Evolutionary conservation across 371 early-diverging fungal species (phyloP).

Genomic region (Mortierella sp.): DNA sequence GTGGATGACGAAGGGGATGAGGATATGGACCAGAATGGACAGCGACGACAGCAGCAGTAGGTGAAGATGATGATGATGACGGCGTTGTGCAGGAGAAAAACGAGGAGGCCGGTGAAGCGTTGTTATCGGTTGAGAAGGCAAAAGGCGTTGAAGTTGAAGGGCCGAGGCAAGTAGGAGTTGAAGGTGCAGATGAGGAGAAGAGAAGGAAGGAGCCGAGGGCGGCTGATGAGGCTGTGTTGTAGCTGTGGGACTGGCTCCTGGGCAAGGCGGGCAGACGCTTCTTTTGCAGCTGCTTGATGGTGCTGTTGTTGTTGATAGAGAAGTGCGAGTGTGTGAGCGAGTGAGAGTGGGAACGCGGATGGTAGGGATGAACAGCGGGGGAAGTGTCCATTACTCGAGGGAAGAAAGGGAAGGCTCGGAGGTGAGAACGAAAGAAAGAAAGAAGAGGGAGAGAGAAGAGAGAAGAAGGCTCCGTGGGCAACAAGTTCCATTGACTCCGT

Average conservation of each 20-base stretch:
- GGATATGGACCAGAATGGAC: conserved; percentile 4
- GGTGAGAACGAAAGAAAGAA: neutral
- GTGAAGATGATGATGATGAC: neutral
- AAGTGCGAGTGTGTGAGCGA: neutral
- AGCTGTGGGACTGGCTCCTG: neutral
- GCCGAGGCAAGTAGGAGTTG: neutral
- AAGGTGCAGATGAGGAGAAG: neutral
- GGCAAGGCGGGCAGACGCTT: neutral
- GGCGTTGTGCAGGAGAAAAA: neutral
- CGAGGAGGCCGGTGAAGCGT: neutral
- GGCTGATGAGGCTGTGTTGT: neutral
- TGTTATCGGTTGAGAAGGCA: neutral
- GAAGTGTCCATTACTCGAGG: neutral
- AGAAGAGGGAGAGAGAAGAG: neutral
- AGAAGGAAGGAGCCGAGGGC: neutral
- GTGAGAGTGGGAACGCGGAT: neutral
- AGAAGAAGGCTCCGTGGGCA: neutral
- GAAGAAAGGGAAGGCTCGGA: neutral
- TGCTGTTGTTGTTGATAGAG: neutral
- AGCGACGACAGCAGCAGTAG: neutral
- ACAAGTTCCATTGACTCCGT: too few species aligned
- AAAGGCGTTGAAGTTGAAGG: neutral
- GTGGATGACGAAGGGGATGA: conserved; percentile 6
- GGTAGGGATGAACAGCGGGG: neutral
- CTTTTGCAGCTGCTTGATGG: neutral